These are phyloP conservation scores for Ophiostoma perfectum DNA, from an alignment of 2,329 filamentous ascomycete genomes.

Conservation along the genomic window DNA sequence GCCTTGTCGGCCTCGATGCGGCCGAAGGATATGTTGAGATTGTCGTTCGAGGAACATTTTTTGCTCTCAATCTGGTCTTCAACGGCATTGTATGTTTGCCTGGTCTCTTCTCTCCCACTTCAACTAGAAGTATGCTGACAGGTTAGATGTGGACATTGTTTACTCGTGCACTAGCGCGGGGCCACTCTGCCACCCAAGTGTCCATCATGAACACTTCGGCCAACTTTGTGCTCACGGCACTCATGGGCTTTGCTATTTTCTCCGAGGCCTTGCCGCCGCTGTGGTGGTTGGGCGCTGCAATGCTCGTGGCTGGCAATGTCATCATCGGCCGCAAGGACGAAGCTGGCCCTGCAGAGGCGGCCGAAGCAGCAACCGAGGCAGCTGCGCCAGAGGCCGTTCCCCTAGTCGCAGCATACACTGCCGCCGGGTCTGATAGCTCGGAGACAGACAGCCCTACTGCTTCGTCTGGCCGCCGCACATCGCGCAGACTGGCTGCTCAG, in stretches of 20 bases:
- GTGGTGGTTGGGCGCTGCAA: constrained; percentile 69
- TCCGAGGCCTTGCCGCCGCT: constrained; percentile 63
- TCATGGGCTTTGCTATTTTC: constrained; percentile 66
- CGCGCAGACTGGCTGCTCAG: neutral
- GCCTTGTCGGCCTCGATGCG: constrained; percentile 40
- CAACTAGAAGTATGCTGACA: constrained; percentile 14
- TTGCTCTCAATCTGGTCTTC: constrained; percentile 67
- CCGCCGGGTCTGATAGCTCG: neutral
- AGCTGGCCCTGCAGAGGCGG: constrained; percentile 22
- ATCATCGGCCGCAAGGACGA: constrained; percentile 69
- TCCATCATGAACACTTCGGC: constrained; percentile 76
- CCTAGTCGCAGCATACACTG: neutral
- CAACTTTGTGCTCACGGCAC: constrained; percentile 73
- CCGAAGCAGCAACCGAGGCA: neutral
- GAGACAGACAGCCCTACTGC: neutral
- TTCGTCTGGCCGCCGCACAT: neutral
- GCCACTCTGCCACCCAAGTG: constrained; percentile 71
- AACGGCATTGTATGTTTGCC: constrained; percentile 54
- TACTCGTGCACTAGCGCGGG: constrained; percentile 68
- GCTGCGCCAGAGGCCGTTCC: neutral
- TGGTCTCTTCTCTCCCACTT: neutral
- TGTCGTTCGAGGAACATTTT: constrained; percentile 57
- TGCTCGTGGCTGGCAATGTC: constrained; percentile 71
- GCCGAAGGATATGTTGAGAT: constrained; percentile 44
- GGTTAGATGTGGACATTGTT: constrained; percentile 74